These are phyloP conservation scores for Talaromyces sp. DNA, from an alignment of 2,329 filamentous ascomycete species.

Conservation along the genomic window DNA sequence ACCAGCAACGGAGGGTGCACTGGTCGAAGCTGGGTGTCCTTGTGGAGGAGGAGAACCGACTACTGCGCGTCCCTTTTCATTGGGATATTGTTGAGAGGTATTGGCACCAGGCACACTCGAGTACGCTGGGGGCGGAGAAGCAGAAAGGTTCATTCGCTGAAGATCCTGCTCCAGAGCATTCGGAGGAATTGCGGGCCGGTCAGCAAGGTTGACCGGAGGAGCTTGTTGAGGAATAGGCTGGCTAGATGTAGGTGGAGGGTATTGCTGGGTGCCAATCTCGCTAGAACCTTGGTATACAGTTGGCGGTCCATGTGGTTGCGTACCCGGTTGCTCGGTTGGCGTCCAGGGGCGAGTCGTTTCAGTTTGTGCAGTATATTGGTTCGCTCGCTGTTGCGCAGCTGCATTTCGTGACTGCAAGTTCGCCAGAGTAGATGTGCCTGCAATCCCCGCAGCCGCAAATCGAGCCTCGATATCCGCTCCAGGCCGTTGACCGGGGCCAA, in stretches of 20 bases:
- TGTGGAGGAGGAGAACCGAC: conserved; percentile 23
- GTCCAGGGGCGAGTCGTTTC: conserved; percentile 73
- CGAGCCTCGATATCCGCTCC: conserved; percentile 83
- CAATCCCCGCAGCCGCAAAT: conserved; percentile 87
- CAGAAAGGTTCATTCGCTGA: conserved; percentile 72
- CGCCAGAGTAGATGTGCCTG: conserved; percentile 76
- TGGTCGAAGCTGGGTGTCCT: conserved; percentile 28
- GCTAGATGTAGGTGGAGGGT: conserved; percentile 25
- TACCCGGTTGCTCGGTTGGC: conserved; percentile 83
- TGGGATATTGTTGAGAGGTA: conserved; percentile 61
- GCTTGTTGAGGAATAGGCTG: conserved; percentile 22
- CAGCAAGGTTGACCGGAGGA: conserved; percentile 11
- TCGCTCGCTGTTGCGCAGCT: conserved; percentile 74
- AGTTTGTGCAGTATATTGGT: conserved; percentile 65
- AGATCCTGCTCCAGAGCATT: conserved; percentile 84
- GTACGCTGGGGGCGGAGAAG: conserved; percentile 92
- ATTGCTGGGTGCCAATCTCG: conserved; percentile 53
- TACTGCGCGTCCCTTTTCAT: conserved; percentile 67
- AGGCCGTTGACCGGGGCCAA: conserved; percentile 66
- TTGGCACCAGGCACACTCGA: conserved; percentile 63
- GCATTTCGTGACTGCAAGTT: conserved; percentile 72
- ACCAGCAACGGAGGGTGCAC: conserved; percentile 23
- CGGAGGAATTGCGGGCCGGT: conserved; percentile 48
- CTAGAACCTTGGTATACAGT: conserved; percentile 86
- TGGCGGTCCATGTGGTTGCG: conserved; percentile 82